Base-by-base conservation (phyloP, 2,329 filamentous ascomycete genomes). In the Nemania sp. region DNA sequence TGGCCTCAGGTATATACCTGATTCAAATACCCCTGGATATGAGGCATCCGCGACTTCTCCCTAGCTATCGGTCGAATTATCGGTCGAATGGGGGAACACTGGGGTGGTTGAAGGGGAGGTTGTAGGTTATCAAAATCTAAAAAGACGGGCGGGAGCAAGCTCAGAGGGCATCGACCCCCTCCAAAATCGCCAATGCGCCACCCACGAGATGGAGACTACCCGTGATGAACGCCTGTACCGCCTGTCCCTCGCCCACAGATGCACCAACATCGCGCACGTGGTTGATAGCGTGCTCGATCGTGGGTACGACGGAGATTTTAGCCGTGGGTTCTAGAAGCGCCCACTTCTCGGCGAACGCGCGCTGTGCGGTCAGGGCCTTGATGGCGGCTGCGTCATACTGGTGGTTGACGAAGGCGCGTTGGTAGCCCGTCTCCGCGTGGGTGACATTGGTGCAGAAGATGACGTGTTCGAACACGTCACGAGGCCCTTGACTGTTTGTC, bases 381-480 rank as follows among this genome's bases (percentile, higher is more conserved):
- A 83, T 74, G 24, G 78, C 78, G 9, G 72, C 73, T 12, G 80
- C 76, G 53, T 82, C 74, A 60, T 79, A 73, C 57, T 81, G 77
- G 60, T 74, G 71, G 62, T 84, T 84, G 49, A 84, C 77, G 61
- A 83, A 82, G 64, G 86, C 80, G 65, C 70, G 66, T 66, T 82
- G 82, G 60, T 80, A 82, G 4, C 78, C 77, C 15, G 75, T 75
- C 36, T 71, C 66, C 6, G 75, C 73, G 59, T 79, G 80, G 1
- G 81, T 81, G 54, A 82, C 83, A 66, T 96, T 96, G 1, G 89
- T 90, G 68, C 89, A 94, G 74, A 96, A 96, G 45, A 95, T 78
- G 45, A 84, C 89, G 65, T 91, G 84, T 17, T 85, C 83, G 67
- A 95, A 93, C 0, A 73, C 61, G 8, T 64, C 61, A 17, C 67